Percentiles rank a stretch among this genome's conserved stretches.
phyloP scores from a whole-genome alignment of 83 land plant species.

The Picea mariana region DNA sequence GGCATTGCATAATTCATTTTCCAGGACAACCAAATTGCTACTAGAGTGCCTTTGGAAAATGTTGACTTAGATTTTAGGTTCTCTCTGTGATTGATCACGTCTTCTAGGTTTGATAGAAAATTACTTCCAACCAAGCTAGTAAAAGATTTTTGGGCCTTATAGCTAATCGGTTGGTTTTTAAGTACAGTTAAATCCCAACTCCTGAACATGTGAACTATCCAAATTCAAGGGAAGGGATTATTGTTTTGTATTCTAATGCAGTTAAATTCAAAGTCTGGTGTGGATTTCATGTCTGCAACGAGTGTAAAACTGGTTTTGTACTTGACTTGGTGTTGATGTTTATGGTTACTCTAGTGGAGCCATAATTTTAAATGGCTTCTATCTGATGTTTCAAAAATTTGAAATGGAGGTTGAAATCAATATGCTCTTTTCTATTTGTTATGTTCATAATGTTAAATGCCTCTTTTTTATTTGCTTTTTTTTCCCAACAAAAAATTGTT shows the following conservation, averaged over 20 bases:
- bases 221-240: background rate
- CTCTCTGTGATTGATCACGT: background rate
- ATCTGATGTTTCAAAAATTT: no score
- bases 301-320: background rate
- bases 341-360: background rate
- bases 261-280: background rate
- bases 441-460: no score
- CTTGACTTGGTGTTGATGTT: background rate
- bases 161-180: background rate
- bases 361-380: background rate
- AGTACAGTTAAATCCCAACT: background rate
- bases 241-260: constrained; percentile 1
- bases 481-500: no score
- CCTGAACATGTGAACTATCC: background rate
- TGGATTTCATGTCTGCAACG: background rate
- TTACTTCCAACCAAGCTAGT: background rate
- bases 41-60: background rate
- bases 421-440: no score
- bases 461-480: no score
- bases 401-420: no score
- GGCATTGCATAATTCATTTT: constrained; percentile 3
- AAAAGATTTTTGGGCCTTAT: background rate
- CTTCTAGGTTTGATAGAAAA: background rate
- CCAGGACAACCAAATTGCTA: background rate
- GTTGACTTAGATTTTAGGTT: constrained; percentile 7